Base-by-base conservation (phyloP, 83 land plant genomes). In the Thuja plicata region DNA sequence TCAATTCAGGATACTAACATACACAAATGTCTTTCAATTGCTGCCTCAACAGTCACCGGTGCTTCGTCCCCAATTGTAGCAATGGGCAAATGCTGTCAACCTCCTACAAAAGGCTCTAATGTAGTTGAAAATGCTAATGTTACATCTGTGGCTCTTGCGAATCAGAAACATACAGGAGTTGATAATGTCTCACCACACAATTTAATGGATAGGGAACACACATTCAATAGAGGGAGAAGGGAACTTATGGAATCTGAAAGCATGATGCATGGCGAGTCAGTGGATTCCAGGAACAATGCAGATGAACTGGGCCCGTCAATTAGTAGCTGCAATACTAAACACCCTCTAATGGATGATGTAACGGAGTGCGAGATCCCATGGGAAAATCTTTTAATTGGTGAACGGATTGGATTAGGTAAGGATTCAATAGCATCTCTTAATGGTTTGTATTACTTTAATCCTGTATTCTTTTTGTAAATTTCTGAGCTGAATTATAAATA, bases 361-460 rank as follows among this genome's bases (percentile, higher is more conserved):
- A 91, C 91, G 30, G 98, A 95, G 71, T 95, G 92, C 90, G 97
- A 95, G 89, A 95, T 96, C 66, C 95, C 84, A 71, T 96, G 97
- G 97, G 97, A 96, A 87, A 95, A 96, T 92, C 93, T 96, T 60
- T 91, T 88, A n/a, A 90, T 96, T 91, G 98, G 94, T 74, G 98
- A 96, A 80, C 93, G 98, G 2, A 95, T 96, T 91, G 98, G 98
- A 62, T 94, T 96, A 86, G 97, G 97, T 96, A 93, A 91, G 91
- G 62, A 27, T 85, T 85, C 43, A 5, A 35, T 38, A 30, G 46
- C 30, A 52, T 46, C 8, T 84, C 54, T 46, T 30, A 46, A 21
- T 46, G 2, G 16, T 84, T 16, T 27, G 57, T 55, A 32, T 19
- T 55, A 34, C 43, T 40, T 40, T 79, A 27, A 79, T 40, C 13